Base-by-base conservation (phyloP, 768 basidiomycete genomes). In the Mycena vulgaris region DNA sequence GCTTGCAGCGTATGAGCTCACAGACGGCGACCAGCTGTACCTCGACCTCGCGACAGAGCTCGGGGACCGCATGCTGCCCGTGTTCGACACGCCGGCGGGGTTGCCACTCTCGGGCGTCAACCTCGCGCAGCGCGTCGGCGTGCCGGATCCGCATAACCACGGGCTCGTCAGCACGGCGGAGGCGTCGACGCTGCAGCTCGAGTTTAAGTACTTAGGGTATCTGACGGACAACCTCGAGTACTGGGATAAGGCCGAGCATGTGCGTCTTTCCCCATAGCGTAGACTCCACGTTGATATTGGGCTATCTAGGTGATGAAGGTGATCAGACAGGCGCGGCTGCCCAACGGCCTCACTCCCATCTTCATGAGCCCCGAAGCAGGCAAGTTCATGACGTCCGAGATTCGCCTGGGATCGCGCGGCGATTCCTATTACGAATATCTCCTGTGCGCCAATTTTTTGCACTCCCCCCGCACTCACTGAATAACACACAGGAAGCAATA, bases 381-480 rank as follows among this genome's bases (percentile, higher is more conserved):
- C 9, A 77, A 81, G 60, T 89, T 84, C 69, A 79, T 90, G 31
- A 82, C 89, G 25, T 90, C 93, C 16, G 88, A 92, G n/a, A 94
- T 99, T 68, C 91, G 96, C 5, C 88, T 99, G n/a, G 97, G 97
- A 21, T 96, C 96, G 35, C 88, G 96, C 35, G 97, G 92, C 31
- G 97, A 99, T 79, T 96, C 95, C 5, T 98, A 92, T 82, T 99
- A 97, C 77, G 97, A 97, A 78, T 96, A 97, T 75, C 81, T 96
- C 14, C 77, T 96, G 93, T 94, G 68, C 83, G 82, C 78, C 0
- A 1, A 14, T 30, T 55, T 58, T 23, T 17, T 47, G 23, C 28
- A 27, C 45, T 10, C 9, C 5, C 21, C 10, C 23, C 11, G n/a
- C 27, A n/a, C n/a, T 21, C n/a, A 8, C 35, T 56, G 3, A 35